These are phyloP conservation scores for Leishmania lainsoni DNA, from an alignment of 208 protist species.

Conservation along the genomic window DNA sequence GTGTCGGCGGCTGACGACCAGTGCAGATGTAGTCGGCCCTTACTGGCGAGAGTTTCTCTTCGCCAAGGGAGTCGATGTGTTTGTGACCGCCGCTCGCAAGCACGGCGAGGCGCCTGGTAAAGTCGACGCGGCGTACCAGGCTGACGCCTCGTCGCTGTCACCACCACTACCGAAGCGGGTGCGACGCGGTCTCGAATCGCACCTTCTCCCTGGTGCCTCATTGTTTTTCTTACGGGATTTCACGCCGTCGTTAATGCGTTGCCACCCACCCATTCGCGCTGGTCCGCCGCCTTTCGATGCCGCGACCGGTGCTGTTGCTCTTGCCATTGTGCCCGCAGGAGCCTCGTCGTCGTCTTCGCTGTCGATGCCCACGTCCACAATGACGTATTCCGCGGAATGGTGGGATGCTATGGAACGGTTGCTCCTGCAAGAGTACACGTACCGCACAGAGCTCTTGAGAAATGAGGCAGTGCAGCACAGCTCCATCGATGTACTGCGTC, in stretches of 20 bases:
- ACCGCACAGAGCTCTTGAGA: slow-evolving; percentile 25
- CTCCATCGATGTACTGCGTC: slow-evolving; percentile 24
- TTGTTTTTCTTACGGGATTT: slow-evolving; percentile 9
- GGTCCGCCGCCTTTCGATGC: neutral
- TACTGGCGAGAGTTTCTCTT: slow-evolving; percentile 27
- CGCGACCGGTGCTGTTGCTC: neutral
- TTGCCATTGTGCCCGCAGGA: neutral
- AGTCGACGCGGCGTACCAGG: neutral
- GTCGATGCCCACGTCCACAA: neutral
- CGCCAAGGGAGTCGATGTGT: neutral
- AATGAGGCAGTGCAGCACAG: slow-evolving; percentile 27
- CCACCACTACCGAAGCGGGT: neutral
- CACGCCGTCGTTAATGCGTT: neutral
- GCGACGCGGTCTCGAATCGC: neutral
- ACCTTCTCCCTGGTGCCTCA: neutral
- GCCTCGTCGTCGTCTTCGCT: neutral
- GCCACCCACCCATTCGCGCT: neutral
- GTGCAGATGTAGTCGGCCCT: slow-evolving; percentile 10
- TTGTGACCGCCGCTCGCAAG: neutral
- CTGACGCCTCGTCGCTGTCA: neutral
- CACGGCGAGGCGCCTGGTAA: neutral
- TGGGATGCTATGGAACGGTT: slow-evolving; percentile 57
- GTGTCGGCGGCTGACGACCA: slow-evolving; percentile 16
- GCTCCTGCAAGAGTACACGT: slow-evolving; percentile 48
- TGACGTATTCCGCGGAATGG: slow-evolving; percentile 9